Percentiles rank a stretch among this genome's conserved stretches.
These are phyloP conservation scores for Cinchona pubescens DNA, from an alignment of 257 asterid genomes.

Conservation along the genomic window DNA sequence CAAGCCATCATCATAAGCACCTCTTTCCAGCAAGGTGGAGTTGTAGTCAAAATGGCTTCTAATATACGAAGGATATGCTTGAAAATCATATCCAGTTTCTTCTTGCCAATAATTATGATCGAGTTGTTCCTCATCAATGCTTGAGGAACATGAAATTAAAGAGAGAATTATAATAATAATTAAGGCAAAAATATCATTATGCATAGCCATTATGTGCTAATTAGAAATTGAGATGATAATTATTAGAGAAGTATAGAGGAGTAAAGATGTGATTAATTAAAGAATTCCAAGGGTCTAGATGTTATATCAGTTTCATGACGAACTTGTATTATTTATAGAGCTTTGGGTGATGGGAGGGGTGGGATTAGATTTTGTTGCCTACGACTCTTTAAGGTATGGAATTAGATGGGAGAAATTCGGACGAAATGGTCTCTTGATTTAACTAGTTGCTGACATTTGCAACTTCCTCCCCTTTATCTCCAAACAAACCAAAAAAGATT, in stretches of 20 bases:
- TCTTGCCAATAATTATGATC: conserved; percentile 1
- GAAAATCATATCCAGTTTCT: conserved; percentile 18
- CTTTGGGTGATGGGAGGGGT: neutral
- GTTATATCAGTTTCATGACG: neutral
- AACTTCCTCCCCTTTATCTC: too few relatives aligned
- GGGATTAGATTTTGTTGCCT: conserved; percentile 11
- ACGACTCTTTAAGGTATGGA: conserved; percentile 27
- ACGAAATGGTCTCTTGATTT: conserved; percentile 15
- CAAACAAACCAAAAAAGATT: too few relatives aligned
- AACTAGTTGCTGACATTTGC: too few relatives aligned
- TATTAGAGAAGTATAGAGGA: neutral
- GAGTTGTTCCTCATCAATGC: neutral
- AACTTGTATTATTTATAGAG: conserved; percentile 12
- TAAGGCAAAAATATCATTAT: neutral
- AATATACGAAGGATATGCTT: conserved; percentile 23
- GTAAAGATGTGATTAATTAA: neutral
- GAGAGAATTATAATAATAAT: neutral
- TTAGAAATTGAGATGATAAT: neutral
- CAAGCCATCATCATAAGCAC: neutral
- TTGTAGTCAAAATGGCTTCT: neutral
- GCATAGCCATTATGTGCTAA: conserved; percentile 10
- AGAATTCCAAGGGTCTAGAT: neutral
- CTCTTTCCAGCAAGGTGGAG: neutral
- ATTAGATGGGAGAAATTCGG: conserved; percentile 15
- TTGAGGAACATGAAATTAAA: conserved; percentile 19